Evolutionary conservation across 2,329 filamentous ascomycete genomes (phyloP), one percentile per base, ranked within the genome.

Genomic region (Colletotrichum tofieldiae): DNA sequence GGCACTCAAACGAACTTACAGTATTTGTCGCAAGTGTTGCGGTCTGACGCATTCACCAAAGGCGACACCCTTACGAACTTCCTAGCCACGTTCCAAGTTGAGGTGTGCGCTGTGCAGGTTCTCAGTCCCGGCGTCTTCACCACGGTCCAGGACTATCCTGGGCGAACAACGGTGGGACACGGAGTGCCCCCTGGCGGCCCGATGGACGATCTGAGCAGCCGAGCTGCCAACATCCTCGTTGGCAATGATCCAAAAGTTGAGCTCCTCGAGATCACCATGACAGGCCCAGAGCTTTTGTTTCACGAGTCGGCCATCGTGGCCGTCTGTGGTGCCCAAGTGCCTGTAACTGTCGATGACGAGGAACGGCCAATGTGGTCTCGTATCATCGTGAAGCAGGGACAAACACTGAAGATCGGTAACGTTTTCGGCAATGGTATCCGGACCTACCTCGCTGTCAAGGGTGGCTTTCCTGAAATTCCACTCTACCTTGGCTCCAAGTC

Each of bases 131-230:
- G 67, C 2, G 35, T 49, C 20, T 47, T 47, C 9, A 69, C 67
- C 9, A 65, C 88, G 2, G 82, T 92, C 1, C 87, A 92, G 77
- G 90, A 92, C 72, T 85, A 86, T 58, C 89, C 89, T 0, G 90
- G 86, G 0, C 81, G 90, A n/a, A 85, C 87, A 3, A 84, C 82
- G 0, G 83, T 90, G 2, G 89, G 89, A 1, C 86, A 86, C 75
- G 90, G 90, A 8, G 88, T 92, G 60, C 87, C 87, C 5, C 87
- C 90, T 41, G 84, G 86, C 5, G 90, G 90, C 0, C 89, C 90
- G 0, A 91, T 92, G 89, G 90, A 92, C 75, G 82, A 85, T 0
- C 77, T 91, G n/a, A 84, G 88, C 1, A 87, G 88, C 56, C 85
- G 86, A 32, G 82, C 91, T 37, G 90, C 88, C 2, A 93, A 92